Conservation (phyloP, 768 basidiomycete genomes). For the Trametes cinnabarina region DNA sequence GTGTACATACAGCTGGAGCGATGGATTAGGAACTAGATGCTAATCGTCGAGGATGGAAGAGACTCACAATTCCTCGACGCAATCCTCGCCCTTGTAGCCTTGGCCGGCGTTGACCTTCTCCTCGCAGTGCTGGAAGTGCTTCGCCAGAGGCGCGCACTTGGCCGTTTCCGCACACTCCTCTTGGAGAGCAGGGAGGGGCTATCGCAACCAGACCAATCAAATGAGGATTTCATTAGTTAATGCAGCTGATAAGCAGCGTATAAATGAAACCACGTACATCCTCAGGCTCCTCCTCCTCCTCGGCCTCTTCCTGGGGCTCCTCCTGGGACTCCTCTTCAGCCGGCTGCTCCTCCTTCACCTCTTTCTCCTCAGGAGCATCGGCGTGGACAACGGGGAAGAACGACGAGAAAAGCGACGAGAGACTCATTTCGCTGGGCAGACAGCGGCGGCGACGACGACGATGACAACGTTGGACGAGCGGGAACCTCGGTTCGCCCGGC, state of each 20-base stretch:
- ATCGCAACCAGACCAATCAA: neutral
- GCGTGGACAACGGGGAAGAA: constrained; percentile 41
- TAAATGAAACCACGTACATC: constrained; percentile 74
- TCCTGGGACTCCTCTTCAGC: constrained; percentile 32
- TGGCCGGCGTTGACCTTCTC: constrained; percentile 82
- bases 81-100: constrained; percentile 89
- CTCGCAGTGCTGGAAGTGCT: constrained; percentile 89
- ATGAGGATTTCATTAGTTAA: neutral
- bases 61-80: constrained; percentile 77
- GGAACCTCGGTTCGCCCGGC: constrained; percentile 1
- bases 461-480: neutral
- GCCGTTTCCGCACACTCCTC: constrained; percentile 70
- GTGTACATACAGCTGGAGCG: constrained; percentile 26
- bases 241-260: neutral
- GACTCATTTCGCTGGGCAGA: constrained; percentile 32
- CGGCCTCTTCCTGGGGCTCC: constrained; percentile 39
- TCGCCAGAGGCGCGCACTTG: constrained; percentile 64
- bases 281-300: constrained; percentile 62
- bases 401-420: constrained; percentile 46
- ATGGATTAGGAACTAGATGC: neutral
- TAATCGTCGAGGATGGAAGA: neutral
- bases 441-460: constrained; percentile 2
- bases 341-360: constrained; percentile 33
- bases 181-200: constrained; percentile 70
- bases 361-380: constrained; percentile 39